Evolutionary conservation across 2,329 filamentous ascomycete genomes (phyloP).

Genomic region (Ophiostoma perfectum): DNA sequence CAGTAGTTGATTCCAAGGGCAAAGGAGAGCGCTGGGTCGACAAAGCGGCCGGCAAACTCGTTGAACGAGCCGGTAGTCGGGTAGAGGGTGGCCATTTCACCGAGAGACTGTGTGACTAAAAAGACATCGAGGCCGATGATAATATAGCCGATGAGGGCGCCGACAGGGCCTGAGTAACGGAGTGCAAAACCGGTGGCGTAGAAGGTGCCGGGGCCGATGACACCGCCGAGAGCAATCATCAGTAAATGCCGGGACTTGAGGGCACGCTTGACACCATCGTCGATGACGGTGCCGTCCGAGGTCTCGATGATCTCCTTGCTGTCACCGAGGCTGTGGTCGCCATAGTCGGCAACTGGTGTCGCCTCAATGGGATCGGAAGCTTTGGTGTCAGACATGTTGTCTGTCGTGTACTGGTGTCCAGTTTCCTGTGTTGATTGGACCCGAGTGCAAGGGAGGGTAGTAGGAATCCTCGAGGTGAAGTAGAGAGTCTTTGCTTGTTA

Average conservation of each 20-base stretch:
- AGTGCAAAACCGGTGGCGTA: conserved; percentile 43
- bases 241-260: conserved; percentile 42
- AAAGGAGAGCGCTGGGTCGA: conserved; percentile 43
- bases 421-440: not conserved
- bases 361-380: not conserved
- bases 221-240: conserved; percentile 44
- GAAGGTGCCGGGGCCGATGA: conserved; percentile 44
- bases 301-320: conserved; percentile 14
- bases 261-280: conserved; percentile 8
- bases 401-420: not conserved
- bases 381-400: conserved; percentile 3
- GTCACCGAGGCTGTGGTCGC: conserved; percentile 6
- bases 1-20: conserved; percentile 48
- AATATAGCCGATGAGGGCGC: conserved; percentile 38
- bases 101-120: conserved; percentile 39
- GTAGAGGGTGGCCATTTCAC: conserved; percentile 58
- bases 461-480: not conserved
- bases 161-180: conserved; percentile 39
- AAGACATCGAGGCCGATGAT: conserved; percentile 42
- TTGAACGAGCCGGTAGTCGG: conserved; percentile 49
- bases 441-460: not conserved
- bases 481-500: not conserved
- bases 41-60: conserved; percentile 43
- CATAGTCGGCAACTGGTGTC: not conserved
- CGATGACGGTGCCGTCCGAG: not conserved